Conservation (phyloP, 768 basidiomycete genomes). For the Agrocybe chaxingu region DNA sequence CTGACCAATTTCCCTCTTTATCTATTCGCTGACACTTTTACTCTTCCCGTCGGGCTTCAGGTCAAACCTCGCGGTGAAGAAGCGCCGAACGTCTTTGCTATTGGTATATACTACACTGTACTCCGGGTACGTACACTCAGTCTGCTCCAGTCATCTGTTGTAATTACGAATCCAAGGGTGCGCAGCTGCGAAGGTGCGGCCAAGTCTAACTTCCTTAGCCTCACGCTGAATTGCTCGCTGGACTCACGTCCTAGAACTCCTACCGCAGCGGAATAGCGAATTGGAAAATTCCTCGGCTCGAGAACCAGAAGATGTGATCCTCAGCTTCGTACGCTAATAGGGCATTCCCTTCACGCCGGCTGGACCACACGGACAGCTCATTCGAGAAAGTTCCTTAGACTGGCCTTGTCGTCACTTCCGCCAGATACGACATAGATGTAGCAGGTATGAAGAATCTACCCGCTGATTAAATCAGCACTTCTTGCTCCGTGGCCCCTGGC, state of each 20-base stretch:
- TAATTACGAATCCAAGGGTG: too few species aligned
- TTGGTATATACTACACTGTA: too few species aligned
- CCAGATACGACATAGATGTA: not conserved
- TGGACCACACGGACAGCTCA: not conserved
- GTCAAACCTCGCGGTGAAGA: too few species aligned
- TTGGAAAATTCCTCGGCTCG: not conserved
- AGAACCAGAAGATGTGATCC: conserved; percentile 4
- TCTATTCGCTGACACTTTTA: not conserved
- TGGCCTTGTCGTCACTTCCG: too few species aligned
- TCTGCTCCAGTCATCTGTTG: too few species aligned
- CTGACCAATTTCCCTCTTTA: not conserved
- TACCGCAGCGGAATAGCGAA: conserved; percentile 2
- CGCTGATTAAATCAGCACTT: conserved; percentile 4
- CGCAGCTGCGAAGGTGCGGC: not conserved
- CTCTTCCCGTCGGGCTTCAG: not conserved
- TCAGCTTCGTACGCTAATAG: conserved; percentile 2
- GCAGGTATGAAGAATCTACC: conserved; percentile 1
- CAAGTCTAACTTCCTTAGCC: not conserved
- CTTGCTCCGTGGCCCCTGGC: not conserved
- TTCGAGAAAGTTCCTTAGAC: too few species aligned
- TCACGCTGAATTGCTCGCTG: not conserved
- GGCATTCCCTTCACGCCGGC: not conserved
- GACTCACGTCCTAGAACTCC: not conserved
- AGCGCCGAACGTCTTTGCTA: too few species aligned
- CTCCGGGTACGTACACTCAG: too few species aligned